These are phyloP conservation scores for Cyclotella baltica DNA, from an alignment of 108 stramenopile genomes.

Conservation along the genomic window DNA sequence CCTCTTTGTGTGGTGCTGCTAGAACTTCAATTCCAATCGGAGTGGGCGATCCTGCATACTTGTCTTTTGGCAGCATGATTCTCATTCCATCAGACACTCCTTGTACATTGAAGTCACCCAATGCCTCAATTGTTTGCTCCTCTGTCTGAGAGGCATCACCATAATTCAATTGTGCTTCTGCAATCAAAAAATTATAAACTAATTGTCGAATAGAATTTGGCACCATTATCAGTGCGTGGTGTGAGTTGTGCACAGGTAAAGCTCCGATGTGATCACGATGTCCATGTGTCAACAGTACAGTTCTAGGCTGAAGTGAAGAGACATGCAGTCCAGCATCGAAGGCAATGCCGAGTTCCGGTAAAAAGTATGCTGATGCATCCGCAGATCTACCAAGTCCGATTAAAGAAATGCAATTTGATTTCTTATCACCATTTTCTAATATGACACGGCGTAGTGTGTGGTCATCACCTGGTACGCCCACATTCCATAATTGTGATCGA, in stretches of 20 bases:
- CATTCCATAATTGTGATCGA: constrained; percentile 42
- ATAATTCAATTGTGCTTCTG: constrained; percentile 69
- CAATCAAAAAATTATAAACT: constrained; percentile 52
- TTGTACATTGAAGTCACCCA: constrained; percentile 52
- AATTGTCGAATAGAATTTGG: constrained; percentile 47
- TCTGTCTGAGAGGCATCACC: constrained; percentile 59
- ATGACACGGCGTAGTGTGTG: constrained; percentile 58
- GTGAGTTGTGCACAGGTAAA: constrained; percentile 51
- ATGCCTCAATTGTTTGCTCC: constrained; percentile 49
- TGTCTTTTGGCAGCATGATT: constrained; percentile 52
- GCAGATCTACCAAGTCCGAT: constrained; percentile 56
- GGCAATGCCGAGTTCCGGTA: constrained; percentile 64
- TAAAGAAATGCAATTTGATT: constrained; percentile 39
- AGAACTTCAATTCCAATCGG: constrained; percentile 62
- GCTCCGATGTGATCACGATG: constrained; percentile 72
- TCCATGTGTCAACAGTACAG: constrained; percentile 65
- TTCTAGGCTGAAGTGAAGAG: constrained; percentile 53
- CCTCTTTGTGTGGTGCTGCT: constrained; percentile 60
- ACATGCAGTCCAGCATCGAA: constrained; percentile 64
- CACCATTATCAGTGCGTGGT: constrained; percentile 32
- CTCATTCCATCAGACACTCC: constrained; percentile 52
- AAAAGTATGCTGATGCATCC: constrained; percentile 64
- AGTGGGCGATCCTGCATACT: constrained; percentile 54
- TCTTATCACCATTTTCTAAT: constrained; percentile 33
- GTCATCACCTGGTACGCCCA: constrained; percentile 69